Evolutionary conservation across 1,284 basidiomycete species (phyloP), one percentile per base, ranked within the genome.

Genomic region (Puccinia horiana): DNA sequence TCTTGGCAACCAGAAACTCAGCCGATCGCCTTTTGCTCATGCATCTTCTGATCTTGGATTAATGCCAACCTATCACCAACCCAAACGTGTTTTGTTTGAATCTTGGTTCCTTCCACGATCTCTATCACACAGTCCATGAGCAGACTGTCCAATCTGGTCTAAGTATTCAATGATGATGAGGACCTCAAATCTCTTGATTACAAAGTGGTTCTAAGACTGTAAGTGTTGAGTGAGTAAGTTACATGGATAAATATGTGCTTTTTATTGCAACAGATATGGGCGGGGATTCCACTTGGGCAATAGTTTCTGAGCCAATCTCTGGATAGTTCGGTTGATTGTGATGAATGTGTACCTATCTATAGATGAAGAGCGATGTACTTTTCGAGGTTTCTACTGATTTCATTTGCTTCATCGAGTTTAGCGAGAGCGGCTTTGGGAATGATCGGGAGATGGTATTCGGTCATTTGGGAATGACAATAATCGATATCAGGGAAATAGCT

Each of bases 401-500:
- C 35, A 18, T 65, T 35, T 40, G 26, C 23, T 37, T 40, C 35
- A 1, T 65, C 35, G 61, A 65, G 61, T 3, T 9, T 40, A 23
- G 58, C 47, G 42, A 98, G 89, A 0, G 40, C 12, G 1, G 11
- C 20, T 37, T 65, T 4, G 6, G 61, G 35, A 6, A 23, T 35
- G 35, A 92, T 94, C 0, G 97, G 97, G 14, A 99, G 89, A 72
- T 79, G 47, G 88, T 94, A 99, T 1, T 91, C 88, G 84, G 92
- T 91, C 89, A 92, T 93, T 77, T 88, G 88, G 87, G 94, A 96
- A 40, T 90, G 91, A 85, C 93, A 96, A 63, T 92, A 91, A 81
- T 91, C 88, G 23, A 99, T 88, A 69, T 94, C 90, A 1, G 97
- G 96, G 90, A 99, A 97, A 89, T 97, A 95, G 8, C 94, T 94